These are phyloP conservation scores for Fusarium virguliforme DNA, from an alignment of 2,329 filamentous ascomycete genomes.

Conservation along the genomic window DNA sequence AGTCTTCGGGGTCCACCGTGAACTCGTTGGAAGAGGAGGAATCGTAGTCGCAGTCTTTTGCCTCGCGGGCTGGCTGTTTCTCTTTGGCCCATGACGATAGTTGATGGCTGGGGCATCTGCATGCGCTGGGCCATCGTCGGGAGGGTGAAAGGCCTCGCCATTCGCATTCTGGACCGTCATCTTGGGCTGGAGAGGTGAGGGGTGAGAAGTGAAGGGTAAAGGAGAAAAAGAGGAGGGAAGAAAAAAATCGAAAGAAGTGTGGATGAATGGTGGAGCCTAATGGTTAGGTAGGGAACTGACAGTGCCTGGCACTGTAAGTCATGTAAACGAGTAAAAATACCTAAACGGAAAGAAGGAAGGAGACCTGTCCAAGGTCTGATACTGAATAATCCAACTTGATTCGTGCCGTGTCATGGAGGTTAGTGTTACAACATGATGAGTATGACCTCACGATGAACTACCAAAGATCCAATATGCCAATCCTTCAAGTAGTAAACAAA, in stretches of 20 bases:
- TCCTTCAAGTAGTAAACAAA: background rate
- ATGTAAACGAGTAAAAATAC: background rate
- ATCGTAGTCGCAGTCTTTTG: background rate
- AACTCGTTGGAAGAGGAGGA: background rate
- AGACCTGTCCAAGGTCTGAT: background rate
- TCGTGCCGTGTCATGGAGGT: background rate
- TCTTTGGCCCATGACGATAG: too few species aligned
- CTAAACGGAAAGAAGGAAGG: background rate
- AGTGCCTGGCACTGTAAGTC: background rate
- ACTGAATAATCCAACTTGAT: background rate
- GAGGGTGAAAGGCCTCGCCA: background rate
- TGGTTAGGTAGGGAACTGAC: slow-evolving; percentile 1
- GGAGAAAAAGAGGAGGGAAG: slow-evolving; percentile 1
- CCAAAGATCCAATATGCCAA: background rate
- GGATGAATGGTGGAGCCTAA: slow-evolving; percentile 1
- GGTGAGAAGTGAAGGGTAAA: background rate
- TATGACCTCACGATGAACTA: background rate
- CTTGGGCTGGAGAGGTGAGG: background rate
- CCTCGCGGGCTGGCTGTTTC: background rate
- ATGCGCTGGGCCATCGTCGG: background rate
- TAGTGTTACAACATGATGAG: background rate
- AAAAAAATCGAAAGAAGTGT: background rate
- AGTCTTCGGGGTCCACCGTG: background rate
- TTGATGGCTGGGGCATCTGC: background rate
- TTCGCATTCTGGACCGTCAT: background rate